Conservation (phyloP, 2,329 filamentous ascomycete genomes). For the Arthrobotrys sinensis region DNA sequence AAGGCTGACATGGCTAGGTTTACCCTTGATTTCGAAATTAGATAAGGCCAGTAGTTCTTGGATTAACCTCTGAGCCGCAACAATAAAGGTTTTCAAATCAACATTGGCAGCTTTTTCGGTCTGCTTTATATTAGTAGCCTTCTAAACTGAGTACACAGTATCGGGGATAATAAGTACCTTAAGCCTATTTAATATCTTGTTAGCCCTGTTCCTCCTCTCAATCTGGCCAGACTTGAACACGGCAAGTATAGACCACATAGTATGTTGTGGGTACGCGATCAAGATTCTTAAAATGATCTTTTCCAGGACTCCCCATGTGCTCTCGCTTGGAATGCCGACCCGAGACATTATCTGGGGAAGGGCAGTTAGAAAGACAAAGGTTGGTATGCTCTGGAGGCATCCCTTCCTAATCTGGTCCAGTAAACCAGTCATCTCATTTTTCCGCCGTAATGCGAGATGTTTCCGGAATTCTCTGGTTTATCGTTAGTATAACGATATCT, state of each 20-base stretch:
- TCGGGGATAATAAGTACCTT: conserved; percentile 62
- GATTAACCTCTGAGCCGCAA: conserved; percentile 72
- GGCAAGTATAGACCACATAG: conserved; percentile 90
- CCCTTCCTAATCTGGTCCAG: conserved; percentile 84
- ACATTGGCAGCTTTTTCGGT: conserved; percentile 66
- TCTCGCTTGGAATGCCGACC: conserved; percentile 86
- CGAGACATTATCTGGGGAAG: conserved; percentile 95
- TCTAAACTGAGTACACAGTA: background rate
- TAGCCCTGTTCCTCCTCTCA: conserved; percentile 76
- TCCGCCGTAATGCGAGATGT: conserved; percentile 71
- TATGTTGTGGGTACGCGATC: conserved; percentile 87
- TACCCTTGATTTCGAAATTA: conserved; percentile 80
- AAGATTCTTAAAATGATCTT: conserved; percentile 90
- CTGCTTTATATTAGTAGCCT: conserved; percentile 62
- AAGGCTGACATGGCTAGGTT: conserved; percentile 82
- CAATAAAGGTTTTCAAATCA: conserved; percentile 77
- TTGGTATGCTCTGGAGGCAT: conserved; percentile 75
- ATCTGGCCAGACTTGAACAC: conserved; percentile 84
- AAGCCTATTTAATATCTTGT: conserved; percentile 68
- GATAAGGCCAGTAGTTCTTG: conserved; percentile 77
- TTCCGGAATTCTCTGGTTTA: conserved; percentile 67
- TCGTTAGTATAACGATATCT: conserved; percentile 40
- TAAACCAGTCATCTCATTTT: conserved; percentile 77
- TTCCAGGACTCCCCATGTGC: conserved; percentile 82
- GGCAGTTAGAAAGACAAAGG: conserved; percentile 73